These are phyloP conservation scores for Yamadazyma taylorii DNA, from an alignment of 1,139 yeast genomes.

Conservation along the genomic window DNA sequence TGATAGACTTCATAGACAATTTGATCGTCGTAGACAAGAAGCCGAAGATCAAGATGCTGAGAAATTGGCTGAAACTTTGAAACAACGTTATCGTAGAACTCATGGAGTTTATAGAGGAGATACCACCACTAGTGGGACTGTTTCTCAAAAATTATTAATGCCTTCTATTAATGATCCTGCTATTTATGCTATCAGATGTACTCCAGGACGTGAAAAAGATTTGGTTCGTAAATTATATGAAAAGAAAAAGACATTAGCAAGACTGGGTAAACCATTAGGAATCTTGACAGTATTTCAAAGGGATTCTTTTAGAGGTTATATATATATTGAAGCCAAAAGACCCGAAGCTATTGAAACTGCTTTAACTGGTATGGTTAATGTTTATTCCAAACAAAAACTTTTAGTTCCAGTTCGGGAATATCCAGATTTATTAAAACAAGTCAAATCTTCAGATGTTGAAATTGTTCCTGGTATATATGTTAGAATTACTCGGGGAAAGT, in stretches of 20 bases:
- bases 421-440: constrained; percentile 89
- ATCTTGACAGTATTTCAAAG: constrained; percentile 93
- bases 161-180: constrained; percentile 97
- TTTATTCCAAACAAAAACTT: constrained; percentile 68
- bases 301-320: constrained; percentile 87
- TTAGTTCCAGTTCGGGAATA: constrained; percentile 95
- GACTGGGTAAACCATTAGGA: constrained; percentile 60
- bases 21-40: constrained; percentile 87
- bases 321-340: constrained; percentile 91
- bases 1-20: constrained; percentile 84
- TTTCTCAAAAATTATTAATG: constrained; percentile 87
- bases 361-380: constrained; percentile 83
- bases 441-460: constrained; percentile 83
- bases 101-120: constrained; percentile 88
- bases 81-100: constrained; percentile 88
- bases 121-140: constrained; percentile 67
- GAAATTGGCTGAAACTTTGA: constrained; percentile 85
- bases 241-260: constrained; percentile 71
- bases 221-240: constrained; percentile 81
- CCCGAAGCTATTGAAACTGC: constrained; percentile 92
- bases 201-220: constrained; percentile 92
- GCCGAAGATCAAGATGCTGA: constrained; percentile 96
- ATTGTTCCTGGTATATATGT: constrained; percentile 91
- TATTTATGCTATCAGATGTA: constrained; percentile 92
- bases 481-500: constrained; percentile 85